These are phyloP conservation scores for Penicillium daleae DNA, from an alignment of 495 filamentous ascomycete species.

Conservation along the genomic window DNA sequence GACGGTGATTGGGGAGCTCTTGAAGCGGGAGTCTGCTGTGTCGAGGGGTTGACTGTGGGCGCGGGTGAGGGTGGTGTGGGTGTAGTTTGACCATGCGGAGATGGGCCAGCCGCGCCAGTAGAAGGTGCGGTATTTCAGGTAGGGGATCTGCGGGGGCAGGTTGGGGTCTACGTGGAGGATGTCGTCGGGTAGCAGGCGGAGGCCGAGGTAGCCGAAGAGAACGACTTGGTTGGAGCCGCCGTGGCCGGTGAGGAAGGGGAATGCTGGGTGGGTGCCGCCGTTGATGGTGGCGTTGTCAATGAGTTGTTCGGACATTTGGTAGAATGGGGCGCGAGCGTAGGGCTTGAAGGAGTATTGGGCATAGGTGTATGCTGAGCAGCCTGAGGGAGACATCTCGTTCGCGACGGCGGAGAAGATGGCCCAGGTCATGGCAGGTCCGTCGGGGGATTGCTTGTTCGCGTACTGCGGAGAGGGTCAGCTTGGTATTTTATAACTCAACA, in stretches of 20 bases:
- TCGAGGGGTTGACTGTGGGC: slow-evolving; percentile 35
- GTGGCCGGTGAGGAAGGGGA: slow-evolving; percentile 69
- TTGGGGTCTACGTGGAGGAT: slow-evolving; percentile 59
- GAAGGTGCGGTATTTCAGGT: slow-evolving; percentile 66
- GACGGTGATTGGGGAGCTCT: slow-evolving; percentile 56
- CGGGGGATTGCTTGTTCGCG: slow-evolving; percentile 62
- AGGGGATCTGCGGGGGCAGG: slow-evolving; percentile 63
- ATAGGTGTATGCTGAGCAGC: slow-evolving; percentile 67
- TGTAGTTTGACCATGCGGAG: slow-evolving; percentile 62
- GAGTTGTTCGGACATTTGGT: slow-evolving; percentile 68
- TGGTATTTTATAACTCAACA: no score
- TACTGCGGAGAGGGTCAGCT: slow-evolving; percentile 46
- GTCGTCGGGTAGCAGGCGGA: slow-evolving; percentile 57
- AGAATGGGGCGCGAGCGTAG: slow-evolving; percentile 55
- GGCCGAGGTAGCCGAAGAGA: slow-evolving; percentile 64
- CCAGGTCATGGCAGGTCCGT: slow-evolving; percentile 71
- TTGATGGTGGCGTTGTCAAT: slow-evolving; percentile 66
- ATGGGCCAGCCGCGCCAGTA: slow-evolving; percentile 73
- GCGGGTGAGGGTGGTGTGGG: slow-evolving; percentile 65
- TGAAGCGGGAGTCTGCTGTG: slow-evolving; percentile 52
- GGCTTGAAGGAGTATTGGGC: slow-evolving; percentile 62
- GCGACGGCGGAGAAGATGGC: slow-evolving; percentile 66
- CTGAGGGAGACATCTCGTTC: slow-evolving; percentile 59
- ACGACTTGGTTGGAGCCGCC: slow-evolving; percentile 66
- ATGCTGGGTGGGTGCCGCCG: slow-evolving; percentile 68